phyloP scores from a whole-genome alignment of 2,329 filamentous ascomycete genomes.

The Xylariaceae sp. region DNA sequence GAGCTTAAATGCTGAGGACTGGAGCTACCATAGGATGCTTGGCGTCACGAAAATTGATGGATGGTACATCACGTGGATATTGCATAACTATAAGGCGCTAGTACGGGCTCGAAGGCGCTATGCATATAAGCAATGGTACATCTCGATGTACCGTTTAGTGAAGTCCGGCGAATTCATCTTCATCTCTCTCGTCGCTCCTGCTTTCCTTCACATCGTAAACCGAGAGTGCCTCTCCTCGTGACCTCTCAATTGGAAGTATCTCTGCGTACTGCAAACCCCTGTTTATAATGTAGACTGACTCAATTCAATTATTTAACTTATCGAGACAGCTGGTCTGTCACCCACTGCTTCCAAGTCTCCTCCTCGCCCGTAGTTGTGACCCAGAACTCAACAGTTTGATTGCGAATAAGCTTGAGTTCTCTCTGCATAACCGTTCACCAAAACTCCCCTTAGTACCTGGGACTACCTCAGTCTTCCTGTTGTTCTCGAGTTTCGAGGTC shows the following conservation, averaged over 20 bases:
- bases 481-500: not conserved
- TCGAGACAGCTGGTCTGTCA: too few species aligned
- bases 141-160: too few species aligned
- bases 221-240: not conserved
- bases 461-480: not conserved
- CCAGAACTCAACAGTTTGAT: not conserved
- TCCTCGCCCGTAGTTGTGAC: too few species aligned
- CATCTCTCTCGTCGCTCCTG: not conserved
- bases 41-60: constrained; percentile 31
- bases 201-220: not conserved
- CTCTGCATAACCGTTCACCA: not conserved
- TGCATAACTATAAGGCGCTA: constrained; percentile 12
- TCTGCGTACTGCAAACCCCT: too few species aligned
- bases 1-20: constrained; percentile 16
- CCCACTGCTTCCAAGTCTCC: too few species aligned
- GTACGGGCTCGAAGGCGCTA: not conserved
- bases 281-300: too few species aligned
- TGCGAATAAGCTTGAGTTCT: not conserved
- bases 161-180: too few species aligned
- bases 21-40: constrained; percentile 29
- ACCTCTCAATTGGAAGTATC: too few species aligned
- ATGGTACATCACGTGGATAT: constrained; percentile 23
- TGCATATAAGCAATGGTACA: not conserved
- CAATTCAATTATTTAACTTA: too few species aligned
- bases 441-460: not conserved